phyloP scores from a whole-genome alignment of 2,329 filamentous ascomycete species.

The Aureobasidium sp. region DNA sequence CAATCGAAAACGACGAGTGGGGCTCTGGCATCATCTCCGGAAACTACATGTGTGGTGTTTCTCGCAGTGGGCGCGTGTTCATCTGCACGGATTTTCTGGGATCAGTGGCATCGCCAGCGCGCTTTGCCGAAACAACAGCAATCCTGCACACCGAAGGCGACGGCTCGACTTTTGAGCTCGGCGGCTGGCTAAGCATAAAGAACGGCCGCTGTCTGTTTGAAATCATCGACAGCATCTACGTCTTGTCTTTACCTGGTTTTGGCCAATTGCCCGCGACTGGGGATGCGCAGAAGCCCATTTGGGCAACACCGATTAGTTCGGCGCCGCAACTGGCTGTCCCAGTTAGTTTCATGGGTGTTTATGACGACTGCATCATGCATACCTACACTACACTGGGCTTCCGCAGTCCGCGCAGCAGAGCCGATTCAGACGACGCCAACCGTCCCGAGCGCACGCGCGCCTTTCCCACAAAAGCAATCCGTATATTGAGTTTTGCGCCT shows the following conservation, averaged over 20 bases:
- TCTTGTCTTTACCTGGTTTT: constrained; percentile 35
- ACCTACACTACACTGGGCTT: constrained; percentile 31
- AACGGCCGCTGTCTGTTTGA: constrained; percentile 40
- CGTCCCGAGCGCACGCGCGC: constrained; percentile 24
- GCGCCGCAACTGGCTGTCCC: constrained; percentile 35
- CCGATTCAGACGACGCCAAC: neutral
- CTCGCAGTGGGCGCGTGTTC: constrained; percentile 37
- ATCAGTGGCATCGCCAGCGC: constrained; percentile 27
- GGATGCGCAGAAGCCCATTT: constrained; percentile 17
- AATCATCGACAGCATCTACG: constrained; percentile 37
- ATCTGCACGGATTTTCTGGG: constrained; percentile 40
- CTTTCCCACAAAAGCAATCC: constrained; percentile 36
- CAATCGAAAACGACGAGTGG: constrained; percentile 38
- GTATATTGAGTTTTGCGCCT: constrained; percentile 34
- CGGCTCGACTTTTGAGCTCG: constrained; percentile 37
- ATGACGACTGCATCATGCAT: constrained; percentile 42
- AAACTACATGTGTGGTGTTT: constrained; percentile 39
- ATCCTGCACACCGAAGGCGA: constrained; percentile 39
- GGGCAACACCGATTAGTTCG: constrained; percentile 31
- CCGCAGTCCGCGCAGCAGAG: neutral
- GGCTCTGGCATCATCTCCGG: constrained; percentile 40
- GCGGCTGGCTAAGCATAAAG: constrained; percentile 41
- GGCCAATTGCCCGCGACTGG: constrained; percentile 18
- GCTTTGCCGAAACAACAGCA: constrained; percentile 25
- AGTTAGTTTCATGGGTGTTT: constrained; percentile 42